phyloP scores from a whole-genome alignment of 768 basidiomycete species.

The Xerocomus spinulosus region DNA sequence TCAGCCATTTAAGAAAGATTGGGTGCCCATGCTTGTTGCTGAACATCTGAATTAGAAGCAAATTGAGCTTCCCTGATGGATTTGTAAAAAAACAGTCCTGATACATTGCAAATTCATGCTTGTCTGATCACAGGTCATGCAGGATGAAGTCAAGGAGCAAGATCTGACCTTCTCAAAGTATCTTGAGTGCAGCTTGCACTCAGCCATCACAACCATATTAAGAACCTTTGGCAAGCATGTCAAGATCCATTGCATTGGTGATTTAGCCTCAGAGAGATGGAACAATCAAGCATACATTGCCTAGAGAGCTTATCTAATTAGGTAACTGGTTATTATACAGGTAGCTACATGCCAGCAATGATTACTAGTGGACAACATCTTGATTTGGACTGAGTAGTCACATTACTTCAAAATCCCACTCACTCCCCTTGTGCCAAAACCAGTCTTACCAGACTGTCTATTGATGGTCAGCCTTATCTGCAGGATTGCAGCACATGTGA shows the following conservation, averaged over 20 bases:
- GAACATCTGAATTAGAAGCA: no score
- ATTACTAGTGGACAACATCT: background rate
- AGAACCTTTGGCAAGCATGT: background rate
- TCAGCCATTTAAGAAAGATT: no score
- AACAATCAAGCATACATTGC: no score
- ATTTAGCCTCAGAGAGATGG: no score
- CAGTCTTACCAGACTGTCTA: conserved; percentile 1
- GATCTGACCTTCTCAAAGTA: background rate
- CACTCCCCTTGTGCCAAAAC: background rate
- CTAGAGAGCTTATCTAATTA: background rate
- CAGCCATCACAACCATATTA: background rate
- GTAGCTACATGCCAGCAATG: no score
- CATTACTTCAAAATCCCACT: background rate
- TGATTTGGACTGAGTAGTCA: background rate
- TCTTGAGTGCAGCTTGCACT: background rate
- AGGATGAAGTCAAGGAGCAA: conserved; percentile 1
- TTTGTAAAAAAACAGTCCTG: background rate
- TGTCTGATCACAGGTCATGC: background rate
- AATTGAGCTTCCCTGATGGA: no score
- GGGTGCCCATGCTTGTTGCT: no score
- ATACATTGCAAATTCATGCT: background rate
- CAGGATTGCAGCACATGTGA: no score
- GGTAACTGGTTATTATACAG: background rate
- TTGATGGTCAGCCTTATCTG: background rate
- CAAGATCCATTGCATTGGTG: no score